Evolutionary conservation across 2,329 filamentous ascomycete species (phyloP), one percentile per base, ranked within the genome.

Genomic region (Chaetomiaceae sp.): DNA sequence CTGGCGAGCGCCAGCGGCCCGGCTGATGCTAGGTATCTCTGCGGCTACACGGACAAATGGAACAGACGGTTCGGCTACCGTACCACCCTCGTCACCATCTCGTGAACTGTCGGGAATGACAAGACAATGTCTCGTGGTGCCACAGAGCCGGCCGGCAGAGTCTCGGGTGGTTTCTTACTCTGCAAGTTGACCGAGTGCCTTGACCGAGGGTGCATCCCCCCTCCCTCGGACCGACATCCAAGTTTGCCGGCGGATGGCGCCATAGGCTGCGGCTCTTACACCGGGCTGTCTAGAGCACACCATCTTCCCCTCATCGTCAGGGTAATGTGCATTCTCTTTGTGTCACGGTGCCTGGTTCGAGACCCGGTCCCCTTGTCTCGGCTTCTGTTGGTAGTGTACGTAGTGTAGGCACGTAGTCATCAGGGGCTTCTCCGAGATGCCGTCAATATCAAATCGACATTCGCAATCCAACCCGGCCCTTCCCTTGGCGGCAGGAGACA

Each of bases 151-250:
- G n/a, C n/a, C n/a, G n/a, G n/a, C n/a, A n/a, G n/a, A n/a, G n/a
- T n/a, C n/a, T 31, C 27, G 27, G 27, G 27, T 9, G 8, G 27
- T 31, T 31, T 31, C 27, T 31, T 31, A 12, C 27, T 31, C n/a
- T 9, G 27, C 14, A 7, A 12, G 3, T 31, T 43, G 19, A n/a
- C 50, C 36, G 43, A 31, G 15, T 43, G 43, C 39, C 9, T 23
- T 56, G 45, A 53, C 54, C 54, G 50, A 53, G 45, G 19, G 42
- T 53, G 15, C 54, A 56, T 56, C 37, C 8, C 19, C 53, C 46
- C 54, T 44, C 45, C 50, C 19, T 47, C 54, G 54, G 54, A 49
- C 54, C 54, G 54, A 49, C 22, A 20, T 23, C 31, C 44, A 36
- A 39, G 11, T 31, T 23, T 20, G 38, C 43, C 53, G 53, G 47